Evolutionary conservation across 148 eudicot genomes (phyloP).

Genomic region (Bassia scoparia): DNA sequence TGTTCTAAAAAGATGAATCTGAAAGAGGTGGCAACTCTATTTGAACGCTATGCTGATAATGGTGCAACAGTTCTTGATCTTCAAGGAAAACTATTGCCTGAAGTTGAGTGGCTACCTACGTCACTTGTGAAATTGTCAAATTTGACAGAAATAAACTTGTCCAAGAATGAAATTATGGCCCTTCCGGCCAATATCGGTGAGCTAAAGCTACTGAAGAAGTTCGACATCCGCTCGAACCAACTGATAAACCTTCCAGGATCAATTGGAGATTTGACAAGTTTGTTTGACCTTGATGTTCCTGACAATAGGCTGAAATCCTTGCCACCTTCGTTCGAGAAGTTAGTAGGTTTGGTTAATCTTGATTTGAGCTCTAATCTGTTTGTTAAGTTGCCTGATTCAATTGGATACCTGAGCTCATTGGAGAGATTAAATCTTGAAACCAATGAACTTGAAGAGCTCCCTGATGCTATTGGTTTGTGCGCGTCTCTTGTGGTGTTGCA

Average conservation of each 20-base stretch:
- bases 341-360: constrained; percentile 36
- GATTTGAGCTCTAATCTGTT: constrained; percentile 61
- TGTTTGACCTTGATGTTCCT: constrained; percentile 52
- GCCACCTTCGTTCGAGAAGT: constrained; percentile 50
- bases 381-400: constrained; percentile 41
- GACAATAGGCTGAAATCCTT: constrained; percentile 54
- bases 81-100: constrained; percentile 46
- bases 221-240: constrained; percentile 57
- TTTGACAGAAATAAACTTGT: constrained; percentile 42
- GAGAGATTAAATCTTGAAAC: constrained; percentile 43
- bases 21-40: constrained; percentile 47
- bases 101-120: constrained; percentile 65
- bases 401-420: constrained; percentile 49
- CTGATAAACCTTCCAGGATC: constrained; percentile 65
- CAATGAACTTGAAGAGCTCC: constrained; percentile 65
- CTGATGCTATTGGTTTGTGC: constrained; percentile 61
- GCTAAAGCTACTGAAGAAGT: constrained; percentile 43
- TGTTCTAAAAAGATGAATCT: constrained; percentile 43
- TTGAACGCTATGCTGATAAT: constrained; percentile 41
- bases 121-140: constrained; percentile 52
- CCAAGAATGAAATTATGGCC: constrained; percentile 58
- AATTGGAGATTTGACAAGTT: constrained; percentile 45
- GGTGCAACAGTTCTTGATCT: constrained; percentile 49
- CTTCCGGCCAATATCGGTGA: constrained; percentile 51
- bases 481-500: constrained; percentile 49